Percentiles rank a stretch among this genome's conserved stretches.
Conservation (phyloP, 2,329 filamentous ascomycete species). For the Diaporthe nobilis region DNA sequence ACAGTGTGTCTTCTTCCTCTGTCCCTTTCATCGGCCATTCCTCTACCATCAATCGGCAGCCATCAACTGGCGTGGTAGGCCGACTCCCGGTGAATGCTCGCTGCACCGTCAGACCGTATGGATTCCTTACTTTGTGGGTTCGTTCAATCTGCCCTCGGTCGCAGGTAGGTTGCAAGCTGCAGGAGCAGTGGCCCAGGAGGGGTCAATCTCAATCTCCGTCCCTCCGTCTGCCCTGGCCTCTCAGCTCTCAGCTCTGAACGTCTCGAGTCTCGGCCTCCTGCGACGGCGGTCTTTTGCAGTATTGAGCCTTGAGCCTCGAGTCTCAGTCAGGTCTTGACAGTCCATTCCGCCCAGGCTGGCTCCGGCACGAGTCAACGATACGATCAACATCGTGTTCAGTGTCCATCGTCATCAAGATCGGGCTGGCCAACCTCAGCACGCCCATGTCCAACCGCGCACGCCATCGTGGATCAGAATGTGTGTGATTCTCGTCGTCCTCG, state of each 20-base stretch:
- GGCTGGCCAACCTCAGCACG: not conserved
- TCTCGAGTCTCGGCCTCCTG: not conserved
- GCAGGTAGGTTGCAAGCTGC: constrained; percentile 25
- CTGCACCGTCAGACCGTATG: not conserved
- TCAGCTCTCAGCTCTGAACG: not conserved
- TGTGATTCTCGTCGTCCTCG: not conserved
- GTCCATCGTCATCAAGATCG: constrained; percentile 11
- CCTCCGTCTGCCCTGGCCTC: constrained; percentile 7
- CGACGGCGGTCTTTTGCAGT: not conserved
- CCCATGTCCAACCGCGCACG: constrained; percentile 7
- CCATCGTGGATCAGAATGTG: not conserved
- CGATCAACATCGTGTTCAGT: constrained; percentile 26
- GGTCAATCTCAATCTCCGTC: constrained; percentile 30
- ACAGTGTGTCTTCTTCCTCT: not conserved
- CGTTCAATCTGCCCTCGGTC: constrained; percentile 15
- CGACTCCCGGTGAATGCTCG: not conserved
- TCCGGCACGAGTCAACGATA: constrained; percentile 24
- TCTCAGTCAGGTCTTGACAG: not conserved
- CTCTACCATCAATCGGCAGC: not conserved
- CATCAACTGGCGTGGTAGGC: not conserved
- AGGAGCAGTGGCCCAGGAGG: not conserved
- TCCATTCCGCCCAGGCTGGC: not conserved
- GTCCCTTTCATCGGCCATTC: not conserved
- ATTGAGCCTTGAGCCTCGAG: not conserved
- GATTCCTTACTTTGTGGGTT: constrained; percentile 23